A percentile compares a stretch with the other conserved stretches of the same genome.
These are phyloP conservation scores for Diaporthe aspalathi DNA, from an alignment of 2,329 filamentous ascomycete species.

Conservation along the genomic window DNA sequence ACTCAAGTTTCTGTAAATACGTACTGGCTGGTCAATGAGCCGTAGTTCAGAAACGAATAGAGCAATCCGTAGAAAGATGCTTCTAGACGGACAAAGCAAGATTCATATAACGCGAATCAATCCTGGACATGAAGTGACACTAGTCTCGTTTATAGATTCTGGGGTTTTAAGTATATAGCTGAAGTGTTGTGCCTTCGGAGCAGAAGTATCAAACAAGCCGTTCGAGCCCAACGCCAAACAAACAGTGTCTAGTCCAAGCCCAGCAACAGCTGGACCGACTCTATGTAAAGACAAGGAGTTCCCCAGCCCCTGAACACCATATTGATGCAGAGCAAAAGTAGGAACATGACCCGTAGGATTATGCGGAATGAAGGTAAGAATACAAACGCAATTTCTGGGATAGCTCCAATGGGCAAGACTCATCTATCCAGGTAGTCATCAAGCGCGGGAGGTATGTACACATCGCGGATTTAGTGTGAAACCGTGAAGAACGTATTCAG, in stretches of 20 bases:
- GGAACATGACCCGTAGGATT: neutral
- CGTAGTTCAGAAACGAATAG: no score
- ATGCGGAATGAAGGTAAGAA: neutral
- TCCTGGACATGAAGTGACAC: neutral
- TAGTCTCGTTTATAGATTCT: neutral
- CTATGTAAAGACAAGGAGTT: neutral
- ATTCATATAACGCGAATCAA: neutral
- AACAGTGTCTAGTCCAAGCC: neutral
- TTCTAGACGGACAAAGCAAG: neutral
- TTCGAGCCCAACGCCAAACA: slow-evolving; percentile 8
- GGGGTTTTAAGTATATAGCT: neutral
- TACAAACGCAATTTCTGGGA: neutral
- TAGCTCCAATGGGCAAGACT: neutral
- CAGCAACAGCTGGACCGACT: neutral
- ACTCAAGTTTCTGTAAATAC: neutral
- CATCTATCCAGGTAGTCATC: neutral
- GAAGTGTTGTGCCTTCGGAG: neutral
- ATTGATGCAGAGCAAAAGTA: slow-evolving; percentile 20
- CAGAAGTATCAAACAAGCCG: slow-evolving; percentile 1
- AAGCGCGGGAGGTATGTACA: neutral
- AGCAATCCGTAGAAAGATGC: no score
- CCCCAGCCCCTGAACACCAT: slow-evolving; percentile 10
- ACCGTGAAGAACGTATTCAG: slow-evolving; percentile 86
- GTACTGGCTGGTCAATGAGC: neutral
- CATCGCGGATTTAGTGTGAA: slow-evolving; percentile 61